Evolutionary conservation across 208 protist genomes (phyloP).

Genomic region (Leishmania gerbilli): DNA sequence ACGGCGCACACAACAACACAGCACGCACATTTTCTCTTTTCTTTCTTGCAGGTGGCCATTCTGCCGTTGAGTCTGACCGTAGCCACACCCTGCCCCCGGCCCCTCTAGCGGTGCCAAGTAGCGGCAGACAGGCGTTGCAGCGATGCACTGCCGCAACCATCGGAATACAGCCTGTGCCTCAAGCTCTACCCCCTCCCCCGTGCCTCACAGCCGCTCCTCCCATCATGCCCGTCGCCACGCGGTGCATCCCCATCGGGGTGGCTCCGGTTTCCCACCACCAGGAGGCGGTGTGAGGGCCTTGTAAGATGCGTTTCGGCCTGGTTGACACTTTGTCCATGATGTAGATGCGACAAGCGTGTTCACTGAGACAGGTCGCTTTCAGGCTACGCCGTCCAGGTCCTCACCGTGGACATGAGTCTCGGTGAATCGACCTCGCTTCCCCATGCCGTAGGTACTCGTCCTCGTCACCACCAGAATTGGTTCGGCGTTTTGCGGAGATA

Average conservation of each 20-base stretch:
- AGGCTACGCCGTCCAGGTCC: neutral
- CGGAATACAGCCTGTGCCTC: neutral
- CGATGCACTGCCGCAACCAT: neutral
- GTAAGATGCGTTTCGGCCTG: neutral
- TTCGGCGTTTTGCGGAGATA: neutral
- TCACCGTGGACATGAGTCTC: no score
- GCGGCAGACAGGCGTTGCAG: neutral
- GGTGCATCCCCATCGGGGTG: no score
- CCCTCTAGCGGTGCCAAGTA: neutral
- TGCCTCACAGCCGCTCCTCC: neutral
- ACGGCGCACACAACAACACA: neutral
- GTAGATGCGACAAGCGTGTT: neutral
- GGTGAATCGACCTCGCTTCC: neutral
- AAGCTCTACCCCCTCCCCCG: neutral
- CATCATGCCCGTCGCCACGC: neutral
- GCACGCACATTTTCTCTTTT: neutral
- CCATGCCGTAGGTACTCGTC: neutral
- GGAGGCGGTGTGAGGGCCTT: no score
- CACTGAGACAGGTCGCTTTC: neutral
- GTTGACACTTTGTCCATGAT: neutral
- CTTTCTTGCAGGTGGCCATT: neutral
- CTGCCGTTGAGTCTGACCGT: neutral
- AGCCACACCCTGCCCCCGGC: neutral
- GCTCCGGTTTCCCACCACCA: no score
- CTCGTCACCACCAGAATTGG: neutral